Percentiles rank a stretch among this genome's conserved stretches.
phyloP scores from a whole-genome alignment of 2,329 filamentous ascomycete genomes.

The Helotiales sp. region DNA sequence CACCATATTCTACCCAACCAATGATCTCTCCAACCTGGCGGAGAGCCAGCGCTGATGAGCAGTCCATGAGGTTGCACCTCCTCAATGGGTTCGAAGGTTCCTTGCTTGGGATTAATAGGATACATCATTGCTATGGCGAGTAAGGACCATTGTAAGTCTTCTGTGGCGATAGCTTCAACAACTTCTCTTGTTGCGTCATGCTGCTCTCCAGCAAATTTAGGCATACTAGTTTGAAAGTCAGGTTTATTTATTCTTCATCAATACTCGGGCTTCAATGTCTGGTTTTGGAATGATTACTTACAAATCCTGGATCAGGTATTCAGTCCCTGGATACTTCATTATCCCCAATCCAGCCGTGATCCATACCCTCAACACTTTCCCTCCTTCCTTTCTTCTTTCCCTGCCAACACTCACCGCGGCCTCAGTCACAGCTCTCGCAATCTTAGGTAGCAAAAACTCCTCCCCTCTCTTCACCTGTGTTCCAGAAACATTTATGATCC shows the following conservation, averaged over 20 bases:
- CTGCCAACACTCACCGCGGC: conserved; percentile 36
- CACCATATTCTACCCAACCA: conserved; percentile 20
- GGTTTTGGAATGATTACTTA: conserved; percentile 22
- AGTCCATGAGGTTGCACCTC: conserved; percentile 27
- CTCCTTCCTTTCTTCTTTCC: conserved; percentile 29
- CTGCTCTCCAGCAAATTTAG: conserved; percentile 4
- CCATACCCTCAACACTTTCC: conserved; percentile 40
- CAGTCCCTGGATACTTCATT: conserved; percentile 38
- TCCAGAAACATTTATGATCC: conserved; percentile 42
- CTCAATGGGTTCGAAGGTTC: conserved; percentile 35
- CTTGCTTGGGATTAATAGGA: conserved; percentile 36
- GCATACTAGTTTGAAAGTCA: conserved; percentile 10
- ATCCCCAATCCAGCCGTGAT: conserved; percentile 39
- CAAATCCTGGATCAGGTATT: conserved; percentile 37
- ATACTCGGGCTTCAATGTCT: too few relatives aligned
- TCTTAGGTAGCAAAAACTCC: conserved; percentile 37
- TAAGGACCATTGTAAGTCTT: conserved; percentile 40
- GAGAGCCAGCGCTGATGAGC: conserved; percentile 5
- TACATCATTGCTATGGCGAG: conserved; percentile 40
- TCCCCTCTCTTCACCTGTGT: conserved; percentile 40
- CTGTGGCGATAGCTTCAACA: conserved; percentile 12
- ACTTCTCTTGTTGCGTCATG: conserved; percentile 19
- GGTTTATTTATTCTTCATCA: background rate
- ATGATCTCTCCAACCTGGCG: conserved; percentile 12
- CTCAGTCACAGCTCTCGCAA: conserved; percentile 38